Base-by-base conservation (phyloP, 2,329 filamentous ascomycete genomes). In the Colletotrichum orchidophilum region DNA sequence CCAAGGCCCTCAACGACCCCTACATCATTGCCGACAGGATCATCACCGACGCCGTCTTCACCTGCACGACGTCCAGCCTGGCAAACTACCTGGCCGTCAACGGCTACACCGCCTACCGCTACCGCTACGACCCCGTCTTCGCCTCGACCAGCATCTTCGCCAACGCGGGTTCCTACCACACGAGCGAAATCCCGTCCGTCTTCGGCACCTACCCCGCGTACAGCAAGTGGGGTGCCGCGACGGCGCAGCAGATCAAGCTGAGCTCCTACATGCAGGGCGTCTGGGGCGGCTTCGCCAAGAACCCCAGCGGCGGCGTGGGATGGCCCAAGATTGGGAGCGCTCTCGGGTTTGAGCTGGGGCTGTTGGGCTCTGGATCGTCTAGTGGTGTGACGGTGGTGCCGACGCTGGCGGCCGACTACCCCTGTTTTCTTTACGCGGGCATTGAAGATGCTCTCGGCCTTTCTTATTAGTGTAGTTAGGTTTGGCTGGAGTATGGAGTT, bases 111-210 rank as follows among this genome's bases (percentile, higher is more conserved):
- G 63, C 49, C 13, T 73, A 71, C 42, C 71, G 71, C 15, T 73
- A 73, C 21, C 66, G 63, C 27, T 73, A 60, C 39, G 68, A 73
- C 21, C 27, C 71, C 7, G 24, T 59, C 2, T 73, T 71, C 42
- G 13, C 71, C 2, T 71, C 67, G 1, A 71, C 69, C 5, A 21
- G 49, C 46, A 66, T 70, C 53, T 66, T 73, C 6, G n/a, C 27
- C 49, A 73, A 73, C 29, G 26, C 68, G 7, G 71, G 67, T 15
- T 50, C 71, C 9, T 73, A 71, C 24, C 71, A 73, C 67, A 71
- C 71, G 2, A 57, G 53, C 52, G 71, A 73, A 6, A 73, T 73
- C 27, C 67, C 67, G 26, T 66, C 68, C 15, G 71, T 67, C 3
- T 71, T 71, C n/a, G 71, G 71, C 8, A 73, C 71, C 1, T 71